These are phyloP conservation scores for Verticillium isaacii DNA, from an alignment of 2,329 filamentous ascomycete genomes.

Conservation along the genomic window DNA sequence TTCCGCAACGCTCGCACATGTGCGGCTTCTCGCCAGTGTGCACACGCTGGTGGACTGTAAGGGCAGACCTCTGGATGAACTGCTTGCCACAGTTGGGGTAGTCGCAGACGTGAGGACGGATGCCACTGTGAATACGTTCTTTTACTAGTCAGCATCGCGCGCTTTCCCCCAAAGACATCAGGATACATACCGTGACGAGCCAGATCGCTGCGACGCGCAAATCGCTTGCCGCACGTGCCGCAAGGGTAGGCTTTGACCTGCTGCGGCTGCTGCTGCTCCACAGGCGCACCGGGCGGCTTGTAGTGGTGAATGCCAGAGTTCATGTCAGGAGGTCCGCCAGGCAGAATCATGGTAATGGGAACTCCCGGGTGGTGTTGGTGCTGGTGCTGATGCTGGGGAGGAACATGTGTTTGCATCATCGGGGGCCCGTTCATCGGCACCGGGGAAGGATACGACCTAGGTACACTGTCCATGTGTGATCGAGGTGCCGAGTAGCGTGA, in stretches of 20 bases:
- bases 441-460: conserved; percentile 49
- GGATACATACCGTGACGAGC: conserved; percentile 77
- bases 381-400: conserved; percentile 28
- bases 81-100: conserved; percentile 85
- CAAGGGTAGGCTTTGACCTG: conserved; percentile 56
- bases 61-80: conserved; percentile 92
- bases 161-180: too few species aligned
- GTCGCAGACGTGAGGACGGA: conserved; percentile 89
- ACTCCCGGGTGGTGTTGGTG: conserved; percentile 14
- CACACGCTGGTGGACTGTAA: conserved; percentile 92
- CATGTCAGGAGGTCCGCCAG: conserved; percentile 30
- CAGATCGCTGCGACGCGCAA: conserved; percentile 89
- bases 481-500: conserved; percentile 47
- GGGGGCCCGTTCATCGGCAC: conserved; percentile 38
- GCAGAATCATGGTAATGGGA: conserved; percentile 33
- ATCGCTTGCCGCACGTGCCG: conserved; percentile 83
- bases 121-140: conserved; percentile 95
- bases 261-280: conserved; percentile 6
- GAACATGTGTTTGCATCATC: conserved; percentile 32
- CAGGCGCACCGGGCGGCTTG: conserved; percentile 10
- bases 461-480: conserved; percentile 36
- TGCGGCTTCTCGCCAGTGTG: conserved; percentile 98
- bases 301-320: conserved; percentile 19
- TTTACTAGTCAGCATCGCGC: conserved; percentile 18
- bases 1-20: conserved; percentile 93